Evolutionary conservation across 805 yeast species (phyloP).

Genomic region (Yamadazyma insecticola): DNA sequence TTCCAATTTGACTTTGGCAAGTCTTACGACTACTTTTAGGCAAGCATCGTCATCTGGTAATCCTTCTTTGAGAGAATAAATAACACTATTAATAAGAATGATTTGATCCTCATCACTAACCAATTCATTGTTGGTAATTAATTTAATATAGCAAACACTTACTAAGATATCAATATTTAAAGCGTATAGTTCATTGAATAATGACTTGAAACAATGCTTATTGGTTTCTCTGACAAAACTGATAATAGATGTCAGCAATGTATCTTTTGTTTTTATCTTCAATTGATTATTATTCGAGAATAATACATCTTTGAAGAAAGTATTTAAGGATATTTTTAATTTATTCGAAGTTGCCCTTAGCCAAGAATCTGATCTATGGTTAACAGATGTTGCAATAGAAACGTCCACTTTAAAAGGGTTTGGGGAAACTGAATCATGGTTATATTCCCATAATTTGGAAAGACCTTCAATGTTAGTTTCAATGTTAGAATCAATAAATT

Average conservation of each 20-base stretch:
- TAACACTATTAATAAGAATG: constrained; percentile 3
- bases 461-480: constrained; percentile 1
- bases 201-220: constrained; percentile 24
- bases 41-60: constrained; percentile 2
- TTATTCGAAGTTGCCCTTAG: constrained; percentile 33
- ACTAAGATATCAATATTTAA: constrained; percentile 26
- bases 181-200: constrained; percentile 27
- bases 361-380: constrained; percentile 26
- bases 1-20: constrained; percentile 23
- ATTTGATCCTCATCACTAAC: constrained; percentile 6
- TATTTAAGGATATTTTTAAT: constrained; percentile 28
- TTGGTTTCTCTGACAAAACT: constrained; percentile 18
- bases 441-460: background rate
- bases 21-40: constrained; percentile 1
- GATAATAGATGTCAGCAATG: constrained; percentile 18
- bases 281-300: constrained; percentile 14
- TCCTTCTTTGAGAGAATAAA: constrained; percentile 1
- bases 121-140: constrained; percentile 7
- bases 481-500: constrained; percentile 7
- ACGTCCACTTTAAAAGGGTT: too few species aligned
- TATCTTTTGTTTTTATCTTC: constrained; percentile 20
- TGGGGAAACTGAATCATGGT: background rate
- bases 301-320: constrained; percentile 26
- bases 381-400: too few species aligned
- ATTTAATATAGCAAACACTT: constrained; percentile 7